phyloP scores from a whole-genome alignment of 192 early-diverging fungal genomes.

The Pecoramyces ruminantium region DNA sequence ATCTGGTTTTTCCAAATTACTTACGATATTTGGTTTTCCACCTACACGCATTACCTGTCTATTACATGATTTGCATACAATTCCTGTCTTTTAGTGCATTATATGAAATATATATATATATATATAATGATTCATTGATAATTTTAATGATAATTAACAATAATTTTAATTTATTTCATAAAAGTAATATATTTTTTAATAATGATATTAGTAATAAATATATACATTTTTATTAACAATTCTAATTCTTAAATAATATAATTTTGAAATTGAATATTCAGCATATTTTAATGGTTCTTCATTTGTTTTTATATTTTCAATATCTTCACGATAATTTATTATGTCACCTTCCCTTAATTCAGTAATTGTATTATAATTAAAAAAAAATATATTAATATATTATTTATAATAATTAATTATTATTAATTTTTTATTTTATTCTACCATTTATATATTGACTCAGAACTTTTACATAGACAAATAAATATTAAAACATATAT shows the following conservation, averaged over 20 bases:
- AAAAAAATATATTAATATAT: too few species aligned
- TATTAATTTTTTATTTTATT: too few species aligned
- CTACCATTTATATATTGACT: too few species aligned
- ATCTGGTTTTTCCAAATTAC: not conserved
- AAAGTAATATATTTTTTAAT: too few species aligned
- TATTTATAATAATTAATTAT: too few species aligned
- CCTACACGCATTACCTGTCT: not conserved
- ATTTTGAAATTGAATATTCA: not conserved
- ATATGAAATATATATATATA: too few species aligned
- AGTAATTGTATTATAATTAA: too few species aligned
- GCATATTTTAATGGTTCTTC: not conserved
- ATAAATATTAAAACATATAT: too few species aligned
- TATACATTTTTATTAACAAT: not conserved
- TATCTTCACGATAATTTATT: not conserved
- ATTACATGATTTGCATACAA: not conserved
- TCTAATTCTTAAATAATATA: not conserved
- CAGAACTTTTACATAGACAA: too few species aligned
- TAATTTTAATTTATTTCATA: too few species aligned
- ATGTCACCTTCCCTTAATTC: not conserved
- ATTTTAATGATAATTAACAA: too few species aligned
- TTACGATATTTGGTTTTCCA: not conserved
- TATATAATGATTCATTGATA: too few species aligned
- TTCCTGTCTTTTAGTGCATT: not conserved
- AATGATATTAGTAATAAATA: not conserved
- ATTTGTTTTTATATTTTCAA: not conserved